These are phyloP conservation scores for Gonapodya prolifera DNA, from an alignment of 192 early-diverging fungal species.

Conservation along the genomic window DNA sequence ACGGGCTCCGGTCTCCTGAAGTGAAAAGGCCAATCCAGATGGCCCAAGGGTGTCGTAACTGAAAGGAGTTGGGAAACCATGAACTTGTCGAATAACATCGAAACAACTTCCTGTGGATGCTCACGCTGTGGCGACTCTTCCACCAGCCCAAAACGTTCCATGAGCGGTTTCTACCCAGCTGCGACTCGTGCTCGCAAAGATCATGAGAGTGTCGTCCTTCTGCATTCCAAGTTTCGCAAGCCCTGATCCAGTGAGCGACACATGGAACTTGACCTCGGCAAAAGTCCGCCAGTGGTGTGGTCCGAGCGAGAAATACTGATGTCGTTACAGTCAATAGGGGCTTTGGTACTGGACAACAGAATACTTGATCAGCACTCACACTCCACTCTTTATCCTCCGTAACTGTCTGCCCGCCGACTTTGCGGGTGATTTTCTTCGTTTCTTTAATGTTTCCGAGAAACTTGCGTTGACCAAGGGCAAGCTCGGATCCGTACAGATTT, in stretches of 20 bases:
- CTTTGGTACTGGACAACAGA: no score
- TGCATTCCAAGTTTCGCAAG: slow-evolving; percentile 49
- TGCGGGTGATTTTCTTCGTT: no score
- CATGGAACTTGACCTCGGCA: not conserved
- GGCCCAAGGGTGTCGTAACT: slow-evolving; percentile 67
- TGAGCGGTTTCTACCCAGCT: slow-evolving; percentile 55
- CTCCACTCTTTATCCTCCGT: no score
- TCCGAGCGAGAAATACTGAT: not conserved
- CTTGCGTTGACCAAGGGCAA: no score
- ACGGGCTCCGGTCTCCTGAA: slow-evolving; percentile 63
- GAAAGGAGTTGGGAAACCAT: not conserved
- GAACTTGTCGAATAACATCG: not conserved
- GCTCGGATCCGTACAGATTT: no score
- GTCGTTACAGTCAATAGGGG: no score
- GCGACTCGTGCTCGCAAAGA: slow-evolving; percentile 54
- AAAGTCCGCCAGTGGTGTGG: not conserved
- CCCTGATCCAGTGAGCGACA: slow-evolving; percentile 37
- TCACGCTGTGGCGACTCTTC: slow-evolving; percentile 64
- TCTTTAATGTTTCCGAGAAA: no score
- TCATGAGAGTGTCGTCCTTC: slow-evolving; percentile 32
- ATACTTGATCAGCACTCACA: no score
- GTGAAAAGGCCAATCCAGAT: slow-evolving; percentile 69
- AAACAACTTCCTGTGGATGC: not conserved
- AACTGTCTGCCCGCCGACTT: no score
- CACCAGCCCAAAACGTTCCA: slow-evolving; percentile 48